Evolutionary conservation across 116 monocot species (phyloP), one percentile per base, ranked within the genome.

Genomic region (Trichopus zeylanicus): DNA sequence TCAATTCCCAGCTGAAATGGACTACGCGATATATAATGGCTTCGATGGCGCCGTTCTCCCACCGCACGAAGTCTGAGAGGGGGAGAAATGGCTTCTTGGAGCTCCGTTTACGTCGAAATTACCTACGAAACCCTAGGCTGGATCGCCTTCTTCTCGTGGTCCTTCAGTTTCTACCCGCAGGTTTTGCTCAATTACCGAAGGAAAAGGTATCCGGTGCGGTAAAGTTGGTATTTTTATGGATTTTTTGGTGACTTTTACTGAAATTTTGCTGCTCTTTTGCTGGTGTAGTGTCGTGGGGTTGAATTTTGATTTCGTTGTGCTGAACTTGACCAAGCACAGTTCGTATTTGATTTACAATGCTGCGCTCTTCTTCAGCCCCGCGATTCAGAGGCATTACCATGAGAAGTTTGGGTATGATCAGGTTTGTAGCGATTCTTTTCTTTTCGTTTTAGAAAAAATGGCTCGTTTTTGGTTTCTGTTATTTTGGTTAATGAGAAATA

Each of bases 121-220:
- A 28, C 55, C 55, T 95, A 86, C 71, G 72, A 95, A 49, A 67
- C 72, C 13, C 61, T 95, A 5, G 95, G 95, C 60, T 95, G 95
- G 95, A 73, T 86, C 51, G 89, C 95, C 49, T 95, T 95, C 81
- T 63, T 70, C 72, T 75, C 90, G 0, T 95, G 95, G 95, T 95
- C 95, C 19, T 76, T 89, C 61, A 95, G 95, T 67, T 95, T 95
- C 84, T 95, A 95, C 65, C 95, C 95, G n/a, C 95, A 95, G 61
- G 87, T 77, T 54, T 11, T 95, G 63, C 95, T 95, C 72, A 95
- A 95, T 67, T 90, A 72, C 79, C 80, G 64, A 64, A 70, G 95
- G 26, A 95, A 90, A 68, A 90, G 95, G 93, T 94, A 30, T 12
- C 21, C 1, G 8, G 7, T 49, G 15, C 5, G 22, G 0, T 20